Evolutionary conservation across 225 moss, liverwort and hornwort genomes (phyloP).

Genomic region (Takakia lepidozioides): DNA sequence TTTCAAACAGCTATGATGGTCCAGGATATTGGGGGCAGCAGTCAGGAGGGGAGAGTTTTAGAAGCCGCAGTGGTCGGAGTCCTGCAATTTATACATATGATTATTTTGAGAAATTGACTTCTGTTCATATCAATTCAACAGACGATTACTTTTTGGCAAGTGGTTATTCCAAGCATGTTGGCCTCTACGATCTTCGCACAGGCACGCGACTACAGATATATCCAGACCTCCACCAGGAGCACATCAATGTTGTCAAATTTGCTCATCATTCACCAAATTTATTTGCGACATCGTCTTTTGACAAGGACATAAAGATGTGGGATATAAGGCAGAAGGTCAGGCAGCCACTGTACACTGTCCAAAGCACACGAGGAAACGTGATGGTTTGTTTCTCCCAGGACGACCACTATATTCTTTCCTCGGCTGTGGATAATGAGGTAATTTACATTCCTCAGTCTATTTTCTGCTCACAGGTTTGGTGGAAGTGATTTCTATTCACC

Average conservation of each 20-base stretch:
- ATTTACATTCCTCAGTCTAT: too few relatives aligned
- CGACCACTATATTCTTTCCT: slow-evolving; percentile 76
- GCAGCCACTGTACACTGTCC: slow-evolving; percentile 60
- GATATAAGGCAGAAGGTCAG: slow-evolving; percentile 62
- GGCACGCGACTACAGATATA: slow-evolving; percentile 59
- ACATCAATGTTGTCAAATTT: slow-evolving; percentile 84
- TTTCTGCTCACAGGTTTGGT: too few relatives aligned
- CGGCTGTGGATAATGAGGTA: slow-evolving; percentile 85
- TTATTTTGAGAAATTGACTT: slow-evolving; percentile 72
- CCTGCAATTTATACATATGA: slow-evolving; percentile 72
- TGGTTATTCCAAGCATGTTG: slow-evolving; percentile 77
- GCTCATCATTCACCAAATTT: slow-evolving; percentile 73
- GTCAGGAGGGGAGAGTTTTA: slow-evolving; percentile 17
- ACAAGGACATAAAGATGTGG: slow-evolving; percentile 87
- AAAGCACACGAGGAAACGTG: slow-evolving; percentile 65
- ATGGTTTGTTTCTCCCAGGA: slow-evolving; percentile 84
- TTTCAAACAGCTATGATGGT: slow-evolving; percentile 29
- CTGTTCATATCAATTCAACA: slow-evolving; percentile 73
- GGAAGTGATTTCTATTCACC: too few relatives aligned
- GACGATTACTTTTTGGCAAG: slow-evolving; percentile 81
- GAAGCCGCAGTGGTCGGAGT: slow-evolving; percentile 40
- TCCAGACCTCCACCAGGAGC: slow-evolving; percentile 64
- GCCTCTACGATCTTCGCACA: slow-evolving; percentile 75
- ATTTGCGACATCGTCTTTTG: slow-evolving; percentile 77
- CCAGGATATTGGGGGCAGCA: slow-evolving; percentile 39